Conservation (phyloP, 306 rosid genomes). For the Trichosanthes truncata region DNA sequence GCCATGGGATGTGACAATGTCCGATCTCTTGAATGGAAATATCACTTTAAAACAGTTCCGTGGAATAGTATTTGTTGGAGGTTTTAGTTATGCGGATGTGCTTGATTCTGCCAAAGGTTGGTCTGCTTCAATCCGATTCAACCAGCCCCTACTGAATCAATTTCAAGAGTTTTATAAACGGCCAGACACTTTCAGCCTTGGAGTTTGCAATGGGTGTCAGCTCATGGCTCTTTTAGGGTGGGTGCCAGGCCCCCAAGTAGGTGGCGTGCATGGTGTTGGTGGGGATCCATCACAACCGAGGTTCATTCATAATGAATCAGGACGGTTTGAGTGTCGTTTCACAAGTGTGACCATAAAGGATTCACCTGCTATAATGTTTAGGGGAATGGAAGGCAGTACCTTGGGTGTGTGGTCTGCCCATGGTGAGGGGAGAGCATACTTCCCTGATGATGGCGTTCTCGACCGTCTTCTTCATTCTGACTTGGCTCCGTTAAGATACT, state of each 20-base stretch:
- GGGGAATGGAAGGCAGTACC: slow-evolving; percentile 77
- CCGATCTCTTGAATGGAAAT: slow-evolving; percentile 65
- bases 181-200: slow-evolving; percentile 78
- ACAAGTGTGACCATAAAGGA: slow-evolving; percentile 66
- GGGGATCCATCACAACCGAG: slow-evolving; percentile 85
- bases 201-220: slow-evolving; percentile 94
- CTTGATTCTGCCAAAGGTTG: slow-evolving; percentile 94
- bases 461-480: slow-evolving; percentile 67
- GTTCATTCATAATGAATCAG: slow-evolving; percentile 82
- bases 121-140: slow-evolving; percentile 76
- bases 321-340: slow-evolving; percentile 88
- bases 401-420: slow-evolving; percentile 90
- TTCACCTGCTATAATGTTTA: slow-evolving; percentile 74
- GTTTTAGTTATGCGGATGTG: slow-evolving; percentile 91
- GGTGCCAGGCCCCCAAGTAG: slow-evolving; percentile 85
- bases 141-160: slow-evolving; percentile 52
- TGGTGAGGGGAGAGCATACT: slow-evolving; percentile 85
- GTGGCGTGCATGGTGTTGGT: slow-evolving; percentile 72
- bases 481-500: slow-evolving; percentile 71
- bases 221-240: slow-evolving; percentile 92
- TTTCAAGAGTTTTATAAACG: slow-evolving; percentile 82
- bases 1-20: slow-evolving; percentile 86
- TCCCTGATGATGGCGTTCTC: slow-evolving; percentile 67
- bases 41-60: slow-evolving; percentile 52
- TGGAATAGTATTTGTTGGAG: slow-evolving; percentile 79